Conservation (phyloP, 225 moss, liverwort and hornwort species). For the Anthoceros angustus region DNA sequence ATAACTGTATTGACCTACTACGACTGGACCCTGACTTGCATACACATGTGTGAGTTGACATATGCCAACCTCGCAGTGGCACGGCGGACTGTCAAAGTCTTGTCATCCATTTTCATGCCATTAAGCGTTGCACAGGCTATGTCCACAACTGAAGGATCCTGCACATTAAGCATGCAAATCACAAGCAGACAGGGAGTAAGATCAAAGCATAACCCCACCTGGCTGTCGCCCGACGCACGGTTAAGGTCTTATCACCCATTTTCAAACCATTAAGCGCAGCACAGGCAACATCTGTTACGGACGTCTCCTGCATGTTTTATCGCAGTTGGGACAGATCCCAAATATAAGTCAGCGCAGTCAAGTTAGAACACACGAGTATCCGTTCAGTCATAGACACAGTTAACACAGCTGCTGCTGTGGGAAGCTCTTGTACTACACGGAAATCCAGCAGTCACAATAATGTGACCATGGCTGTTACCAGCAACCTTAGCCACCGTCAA, state of each 20-base stretch:
- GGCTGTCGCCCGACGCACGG: conserved; percentile 98
- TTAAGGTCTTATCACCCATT: conserved; percentile 99
- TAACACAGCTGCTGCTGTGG: background rate
- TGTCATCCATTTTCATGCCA: conserved; percentile 99
- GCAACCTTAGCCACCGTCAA: background rate
- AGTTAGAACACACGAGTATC: background rate
- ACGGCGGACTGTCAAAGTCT: conserved; percentile 99
- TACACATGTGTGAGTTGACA: conserved; percentile 49
- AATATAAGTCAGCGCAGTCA: background rate
- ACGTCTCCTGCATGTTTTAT: conserved; percentile 53
- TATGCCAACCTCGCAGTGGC: conserved; percentile 99
- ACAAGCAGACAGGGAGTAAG: conserved; percentile 70
- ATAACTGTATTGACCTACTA: background rate
- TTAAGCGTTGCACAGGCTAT: conserved; percentile 99
- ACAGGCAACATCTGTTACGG: conserved; percentile 94
- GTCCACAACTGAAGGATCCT: conserved; percentile 99
- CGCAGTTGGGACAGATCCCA: background rate
- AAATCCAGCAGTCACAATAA: conserved; percentile 10
- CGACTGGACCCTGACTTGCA: background rate
- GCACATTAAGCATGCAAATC: conserved; percentile 52
- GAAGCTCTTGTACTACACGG: background rate
- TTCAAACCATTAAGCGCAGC: conserved; percentile 99
- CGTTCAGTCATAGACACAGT: background rate
- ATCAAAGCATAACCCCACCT: conserved; percentile 72
- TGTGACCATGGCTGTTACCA: conserved; percentile 18